Evolutionary conservation across 2,329 filamentous ascomycete genomes (phyloP), one percentile per base, ranked within the genome.

Genomic region (Xylariaceae sp.): DNA sequence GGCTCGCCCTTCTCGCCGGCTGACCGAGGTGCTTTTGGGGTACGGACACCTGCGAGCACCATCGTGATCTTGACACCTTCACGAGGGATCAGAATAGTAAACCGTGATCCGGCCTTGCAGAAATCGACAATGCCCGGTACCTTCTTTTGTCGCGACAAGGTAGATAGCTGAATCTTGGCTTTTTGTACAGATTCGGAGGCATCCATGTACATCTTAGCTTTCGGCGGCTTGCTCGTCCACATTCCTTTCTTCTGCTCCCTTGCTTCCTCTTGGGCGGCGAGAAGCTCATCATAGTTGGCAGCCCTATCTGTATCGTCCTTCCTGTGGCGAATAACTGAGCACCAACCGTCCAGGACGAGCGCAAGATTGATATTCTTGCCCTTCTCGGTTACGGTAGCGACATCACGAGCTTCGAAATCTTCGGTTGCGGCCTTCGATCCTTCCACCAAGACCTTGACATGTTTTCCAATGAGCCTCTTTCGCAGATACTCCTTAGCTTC

Each of bases 401-500:
- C 94, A 61, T 99, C 94, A 51, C 91, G 88, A 67, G 94, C 92
- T 67, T 97, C 92, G 62, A 92, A 99, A 9, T 89, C 92, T 59
- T 96, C 92, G 2, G 80, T 87, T 2, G 90, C 91, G 41, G 92
- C 87, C 73, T 94, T 92, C 70, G 89, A 90, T 53, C 94, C 94
- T 68, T 99, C 92, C 55, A 96, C 84, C 50, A 82, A 87, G 53
- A 96, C 84, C 70, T 87, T 89, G 61, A 97, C 90, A 62, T 96
- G 89, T 78, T 99, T 99, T 57, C 92, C 94, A 66, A 99, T 99
- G 30, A 96, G 72, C 71, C 86, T 90, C 79, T 96, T 96, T 51
- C 94, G 86, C 60, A 97, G 72, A 68, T 92, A 97, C 70, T 99
- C 94, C 77, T 99, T 99, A 30, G 94, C 92, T 68, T 96, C 92